Evolutionary conservation across 805 yeast genomes (phyloP).

Genomic region (Metschnikowia noctiluminum): DNA sequence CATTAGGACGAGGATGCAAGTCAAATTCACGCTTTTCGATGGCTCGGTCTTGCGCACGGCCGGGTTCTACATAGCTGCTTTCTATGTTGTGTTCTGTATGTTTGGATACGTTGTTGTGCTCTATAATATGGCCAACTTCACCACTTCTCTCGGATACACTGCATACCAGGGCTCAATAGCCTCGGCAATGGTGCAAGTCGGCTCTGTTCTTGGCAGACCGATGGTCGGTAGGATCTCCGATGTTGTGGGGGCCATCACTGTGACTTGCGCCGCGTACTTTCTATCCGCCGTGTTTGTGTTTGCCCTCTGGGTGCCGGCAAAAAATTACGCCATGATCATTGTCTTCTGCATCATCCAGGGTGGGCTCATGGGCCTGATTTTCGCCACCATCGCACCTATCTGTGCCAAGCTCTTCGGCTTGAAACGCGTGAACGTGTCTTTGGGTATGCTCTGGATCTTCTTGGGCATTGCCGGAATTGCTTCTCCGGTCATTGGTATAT

Average conservation of each 20-base stretch:
- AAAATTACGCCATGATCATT: slow-evolving; percentile 54
- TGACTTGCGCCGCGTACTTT: slow-evolving; percentile 26
- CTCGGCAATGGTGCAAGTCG: slow-evolving; percentile 58
- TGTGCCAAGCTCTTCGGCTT: slow-evolving; percentile 54
- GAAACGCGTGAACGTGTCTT: slow-evolving; percentile 44
- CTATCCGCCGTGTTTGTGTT: slow-evolving; percentile 28
- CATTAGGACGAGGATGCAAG: slow-evolving; percentile 17
- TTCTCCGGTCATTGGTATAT: slow-evolving; percentile 60
- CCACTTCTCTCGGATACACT: slow-evolving; percentile 56
- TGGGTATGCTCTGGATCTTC: slow-evolving; percentile 52
- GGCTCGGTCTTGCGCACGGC: slow-evolving; percentile 31
- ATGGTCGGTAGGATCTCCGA: slow-evolving; percentile 50
- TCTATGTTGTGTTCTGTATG: slow-evolving; percentile 46
- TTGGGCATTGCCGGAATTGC: slow-evolving; percentile 50
- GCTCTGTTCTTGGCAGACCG: slow-evolving; percentile 57
- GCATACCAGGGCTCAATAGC: slow-evolving; percentile 54
- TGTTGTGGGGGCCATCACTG: slow-evolving; percentile 48
- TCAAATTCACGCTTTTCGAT: slow-evolving; percentile 39
- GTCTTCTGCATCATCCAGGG: slow-evolving; percentile 54
- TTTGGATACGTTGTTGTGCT: slow-evolving; percentile 60
- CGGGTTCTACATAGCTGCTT: slow-evolving; percentile 41
- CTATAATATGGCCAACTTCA: slow-evolving; percentile 58
- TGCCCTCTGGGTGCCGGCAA: slow-evolving; percentile 41
- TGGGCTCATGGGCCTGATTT: slow-evolving; percentile 57
- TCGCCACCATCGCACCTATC: slow-evolving; percentile 53